phyloP scores from a whole-genome alignment of 352 stramenopile species.

The Pythium grandisporangium region DNA sequence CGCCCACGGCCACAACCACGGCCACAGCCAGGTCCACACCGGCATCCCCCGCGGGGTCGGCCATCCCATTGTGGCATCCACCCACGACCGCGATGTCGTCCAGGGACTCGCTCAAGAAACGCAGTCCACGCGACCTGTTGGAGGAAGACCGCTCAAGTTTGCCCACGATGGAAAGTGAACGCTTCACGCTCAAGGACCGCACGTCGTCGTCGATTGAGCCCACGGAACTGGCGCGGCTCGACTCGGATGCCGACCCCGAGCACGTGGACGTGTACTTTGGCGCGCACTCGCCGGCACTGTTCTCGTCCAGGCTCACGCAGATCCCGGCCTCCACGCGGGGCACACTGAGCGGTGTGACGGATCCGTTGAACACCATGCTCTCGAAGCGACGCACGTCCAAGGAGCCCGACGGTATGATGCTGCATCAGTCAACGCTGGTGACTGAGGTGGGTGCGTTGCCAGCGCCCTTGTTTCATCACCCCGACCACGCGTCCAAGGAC shows the following conservation, averaged over 20 bases:
- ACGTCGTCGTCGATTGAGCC: background rate
- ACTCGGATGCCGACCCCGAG: no score
- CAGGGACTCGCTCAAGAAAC: constrained; percentile 21
- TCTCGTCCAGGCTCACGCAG: no score
- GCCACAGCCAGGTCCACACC: no score
- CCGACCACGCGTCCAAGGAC: constrained; percentile 7
- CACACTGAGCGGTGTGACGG: no score
- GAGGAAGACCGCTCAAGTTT: constrained; percentile 47
- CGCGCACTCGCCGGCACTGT: constrained; percentile 8
- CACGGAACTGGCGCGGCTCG: no score
- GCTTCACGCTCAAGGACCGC: constrained; percentile 5
- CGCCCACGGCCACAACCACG: no score
- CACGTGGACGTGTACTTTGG: constrained; percentile 18
- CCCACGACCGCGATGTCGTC: constrained; percentile 8
- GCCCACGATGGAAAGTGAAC: constrained; percentile 33
- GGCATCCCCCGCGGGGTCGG: no score
- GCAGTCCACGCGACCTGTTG: constrained; percentile 33
- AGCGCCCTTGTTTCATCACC: constrained; percentile 2
- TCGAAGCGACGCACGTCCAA: background rate
- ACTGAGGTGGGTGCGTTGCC: no score
- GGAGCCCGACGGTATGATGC: no score
- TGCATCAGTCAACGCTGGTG: no score
- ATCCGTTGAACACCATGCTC: background rate
- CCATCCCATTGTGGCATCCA: no score
- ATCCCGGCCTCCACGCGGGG: no score